These are phyloP conservation scores for Scutellaria barbata DNA, from an alignment of 257 asterid genomes.

Conservation along the genomic window DNA sequence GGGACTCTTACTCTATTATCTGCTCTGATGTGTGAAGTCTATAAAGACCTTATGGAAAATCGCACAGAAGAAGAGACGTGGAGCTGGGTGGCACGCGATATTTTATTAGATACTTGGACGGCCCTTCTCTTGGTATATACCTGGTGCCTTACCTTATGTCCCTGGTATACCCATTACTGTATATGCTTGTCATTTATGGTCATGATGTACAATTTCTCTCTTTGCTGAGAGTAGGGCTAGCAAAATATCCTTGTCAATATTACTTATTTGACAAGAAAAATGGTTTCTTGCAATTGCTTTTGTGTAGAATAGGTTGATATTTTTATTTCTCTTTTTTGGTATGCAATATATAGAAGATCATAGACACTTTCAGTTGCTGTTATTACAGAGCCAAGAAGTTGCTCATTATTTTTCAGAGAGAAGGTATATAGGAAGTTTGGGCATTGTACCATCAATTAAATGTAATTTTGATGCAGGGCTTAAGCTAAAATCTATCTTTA, in stretches of 20 bases:
- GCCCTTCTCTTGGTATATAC: conserved; percentile 71
- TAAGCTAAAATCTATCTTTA: conserved; percentile 7
- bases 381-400: not conserved
- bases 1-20: conserved; percentile 79
- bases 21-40: conserved; percentile 79
- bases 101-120: conserved; percentile 92
- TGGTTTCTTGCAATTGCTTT: conserved; percentile 13
- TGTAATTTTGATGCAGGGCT: conserved; percentile 18
- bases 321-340: not conserved
- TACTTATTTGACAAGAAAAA: conserved; percentile 25
- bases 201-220: conserved; percentile 6
- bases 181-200: conserved; percentile 16
- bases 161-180: conserved; percentile 11
- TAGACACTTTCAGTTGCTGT: conserved; percentile 9
- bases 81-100: conserved; percentile 99
- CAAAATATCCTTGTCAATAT: conserved; percentile 6
- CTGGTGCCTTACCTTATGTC: conserved; percentile 26
- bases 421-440: conserved; percentile 24
- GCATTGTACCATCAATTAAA: conserved; percentile 2
- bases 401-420: conserved; percentile 9
- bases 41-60: conserved; percentile 70
- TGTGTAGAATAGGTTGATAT: conserved; percentile 16
- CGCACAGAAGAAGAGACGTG: conserved; percentile 84
- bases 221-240: conserved; percentile 29
- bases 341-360: conserved; percentile 27